Base-by-base conservation (phyloP, 78 protist species). In the Dictyostelium firmibasis region DNA sequence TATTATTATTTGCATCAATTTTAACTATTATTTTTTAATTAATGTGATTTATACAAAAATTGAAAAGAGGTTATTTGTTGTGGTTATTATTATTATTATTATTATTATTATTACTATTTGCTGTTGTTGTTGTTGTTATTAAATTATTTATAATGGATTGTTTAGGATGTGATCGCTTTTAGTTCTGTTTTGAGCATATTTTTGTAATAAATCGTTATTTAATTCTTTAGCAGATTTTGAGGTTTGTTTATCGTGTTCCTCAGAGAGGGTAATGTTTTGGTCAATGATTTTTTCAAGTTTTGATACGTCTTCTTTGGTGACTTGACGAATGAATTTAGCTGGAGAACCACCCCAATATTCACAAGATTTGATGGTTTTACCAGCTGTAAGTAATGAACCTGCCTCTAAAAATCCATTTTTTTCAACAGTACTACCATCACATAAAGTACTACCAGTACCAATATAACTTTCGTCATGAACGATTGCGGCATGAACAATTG, bases 301-400 rank as follows among this genome's bases (percentile, higher is more conserved):
- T 11, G 53, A 78, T 25, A 29, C 57, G 11, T 89, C 94, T 0
- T 78, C 57, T 36, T 75, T 57, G 72, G 83, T 89, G 47, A 47
- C 82, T 29, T 62, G 38, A 69, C 94, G 94, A 38, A 89, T 67
- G 67, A 81, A 81, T 33, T 33, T 60, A 6, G 94, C 94, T 38
- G 94, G 94, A 31, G 62, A 29, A 16, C 94, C 94, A 69, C 86
- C 94, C 94, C 94, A 89, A 38, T 81, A 38, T 69, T 89, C 81
- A 20, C 86, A 82, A 33, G 81, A 10, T 29, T 60, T 74, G 20
- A 89, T 85, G 29, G 41, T 74, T 77, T 89, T 89, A 38, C 94
- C 94, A 64, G 93, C 43, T 60, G 94, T 81, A 29, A 89, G 44
- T 38, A 89, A 33, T 25, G 94, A 89, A 47, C 94, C 94, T 20